Base-by-base conservation (phyloP, 2,329 filamentous ascomycete species). In the Lachnellula suecica region DNA sequence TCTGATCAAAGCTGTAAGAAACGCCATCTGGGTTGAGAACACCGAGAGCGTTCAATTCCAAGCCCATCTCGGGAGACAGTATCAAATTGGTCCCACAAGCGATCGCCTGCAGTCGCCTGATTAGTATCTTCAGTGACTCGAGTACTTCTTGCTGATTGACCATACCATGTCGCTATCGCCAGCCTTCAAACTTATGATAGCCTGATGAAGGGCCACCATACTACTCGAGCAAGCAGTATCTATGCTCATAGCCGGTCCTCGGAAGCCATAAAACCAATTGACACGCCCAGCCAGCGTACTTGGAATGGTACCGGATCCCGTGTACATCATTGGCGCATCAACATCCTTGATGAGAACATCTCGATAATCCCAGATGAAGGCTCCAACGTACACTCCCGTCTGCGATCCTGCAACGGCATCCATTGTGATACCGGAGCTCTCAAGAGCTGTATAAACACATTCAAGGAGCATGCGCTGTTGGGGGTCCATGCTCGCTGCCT, bases 191-290 rank as follows among this genome's bases (percentile, higher is more conserved):
- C n/a, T n/a, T n/a, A n/a, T n/a, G n/a, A n/a, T n/a, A 2, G 77
- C 79, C 25, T 78, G 66, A 58, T 83, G 76, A 2, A 83, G 69
- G 1, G 77, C 75, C 3, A 81, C 73, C 19, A 84, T 67, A 47
- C 77, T 79, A 5, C 75, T 77, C 24, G 76, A 81, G 63, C 80
- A 83, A 20, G 78, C 79, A 1, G 80, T 82, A 49, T 83, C 78
- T 11, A 83, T 63, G 0, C 77, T 81, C 64, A 82, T 72, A 57
- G 78, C 81, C 2, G 79, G 76, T 0, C 71, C 71, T 2, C 49
- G 60, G 1, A 83, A 66, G 59, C 83, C 74, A 62, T 78, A 81
- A 51, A 73, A 75, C 61, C 82, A 78, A 0, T 77, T 81, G 15
- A 83, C 71, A 0, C 79, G 72, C 60, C 82, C 82, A 7, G 79